A percentile compares a stretch with the other conserved stretches of the same genome.
Conservation (phyloP, 441 rosid species). For the Pelargonium myrrhifolium region DNA sequence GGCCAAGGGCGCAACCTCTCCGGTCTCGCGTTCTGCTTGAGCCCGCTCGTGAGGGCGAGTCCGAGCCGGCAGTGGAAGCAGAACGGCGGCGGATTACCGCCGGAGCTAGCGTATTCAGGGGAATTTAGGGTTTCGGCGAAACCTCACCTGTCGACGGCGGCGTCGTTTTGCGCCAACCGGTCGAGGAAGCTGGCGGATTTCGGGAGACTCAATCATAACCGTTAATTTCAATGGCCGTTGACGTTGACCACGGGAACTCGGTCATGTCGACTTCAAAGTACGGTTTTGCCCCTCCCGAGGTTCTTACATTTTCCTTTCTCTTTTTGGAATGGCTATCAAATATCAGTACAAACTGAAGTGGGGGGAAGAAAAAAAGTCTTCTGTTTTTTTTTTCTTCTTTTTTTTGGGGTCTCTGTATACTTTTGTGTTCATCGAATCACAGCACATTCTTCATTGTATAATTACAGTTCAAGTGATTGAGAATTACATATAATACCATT, state of each 20-base stretch:
- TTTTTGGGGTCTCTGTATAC: neutral
- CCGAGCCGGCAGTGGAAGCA: conserved; percentile 61
- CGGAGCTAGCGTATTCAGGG: conserved; percentile 32
- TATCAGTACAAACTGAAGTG: neutral
- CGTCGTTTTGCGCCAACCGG: conserved; percentile 58
- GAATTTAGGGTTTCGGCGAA: conserved; percentile 39
- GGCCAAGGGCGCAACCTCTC: conserved; percentile 32
- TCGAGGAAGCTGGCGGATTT: conserved; percentile 84
- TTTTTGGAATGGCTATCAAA: neutral
- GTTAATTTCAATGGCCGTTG: conserved; percentile 33
- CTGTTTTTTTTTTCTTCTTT: neutral
- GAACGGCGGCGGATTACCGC: conserved; percentile 34
- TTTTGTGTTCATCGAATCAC: neutral
- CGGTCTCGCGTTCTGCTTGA: conserved; percentile 61
- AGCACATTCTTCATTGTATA: too few species aligned
- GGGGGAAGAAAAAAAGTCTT: neutral
- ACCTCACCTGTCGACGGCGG: conserved; percentile 59
- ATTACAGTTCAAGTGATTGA: too few species aligned
- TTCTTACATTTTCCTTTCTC: neutral
- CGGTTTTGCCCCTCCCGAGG: conserved; percentile 29
- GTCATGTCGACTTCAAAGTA: conserved; percentile 10
- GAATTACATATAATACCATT: too few species aligned
- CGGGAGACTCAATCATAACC: conserved; percentile 53
- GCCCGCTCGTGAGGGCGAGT: conserved; percentile 82
- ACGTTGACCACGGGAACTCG: conserved; percentile 21